Base-by-base conservation (phyloP, 2,329 filamentous ascomycete species). In the Albifimbria verrucaria region DNA sequence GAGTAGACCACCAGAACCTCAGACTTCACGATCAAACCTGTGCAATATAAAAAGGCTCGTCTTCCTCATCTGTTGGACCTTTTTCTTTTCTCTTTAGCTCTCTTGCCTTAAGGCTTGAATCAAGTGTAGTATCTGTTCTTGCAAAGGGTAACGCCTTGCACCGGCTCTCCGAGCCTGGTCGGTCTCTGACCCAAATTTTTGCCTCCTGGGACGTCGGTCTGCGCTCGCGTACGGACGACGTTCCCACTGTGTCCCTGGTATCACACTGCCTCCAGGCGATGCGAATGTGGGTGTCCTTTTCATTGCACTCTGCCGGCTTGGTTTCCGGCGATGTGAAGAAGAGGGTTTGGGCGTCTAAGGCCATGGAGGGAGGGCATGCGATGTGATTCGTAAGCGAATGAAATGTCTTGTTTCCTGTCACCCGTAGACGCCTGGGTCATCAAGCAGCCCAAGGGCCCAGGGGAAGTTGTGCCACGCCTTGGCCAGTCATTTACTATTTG, bases 101-200 rank as follows among this genome's bases (percentile, higher is more conserved):
- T 57, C 51, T 62, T 55, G 59, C 61, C 59, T 50, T 52, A 28
- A 41, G 56, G 59, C 63, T 64, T 45, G 26, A 56, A 62, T 62
- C 53, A 57, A 61, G 46, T 62, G 62, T 63, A 65, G 62, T 61
- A 64, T 59, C 58, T 62, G 62, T 64, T 65, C 59, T 61, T 63
- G 58, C 58, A 51, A 47, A 56, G 62, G 58, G 58, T 59, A 57
- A 63, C 28, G 36, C 58, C 62, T 60, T 50, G 52, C 51, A 63
- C 24, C 23, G 48, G 56, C 32, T 42, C 25, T 48, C 52, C 15
- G 20, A 25, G 49, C 41, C 50, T 52, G 45, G 44, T 28, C 15
- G 24, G 6, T 22, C 24, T 41, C 56, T 46, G 50, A 49, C 41
- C 47, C 22, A 55, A 55, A 60, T 63, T 64, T 65, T 57, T 47